Percentiles rank a stretch among this genome's conserved stretches.
Evolutionary conservation across 164 flowering plant genomes (phyloP).

Genomic region (Umbilicus rupestris): DNA sequence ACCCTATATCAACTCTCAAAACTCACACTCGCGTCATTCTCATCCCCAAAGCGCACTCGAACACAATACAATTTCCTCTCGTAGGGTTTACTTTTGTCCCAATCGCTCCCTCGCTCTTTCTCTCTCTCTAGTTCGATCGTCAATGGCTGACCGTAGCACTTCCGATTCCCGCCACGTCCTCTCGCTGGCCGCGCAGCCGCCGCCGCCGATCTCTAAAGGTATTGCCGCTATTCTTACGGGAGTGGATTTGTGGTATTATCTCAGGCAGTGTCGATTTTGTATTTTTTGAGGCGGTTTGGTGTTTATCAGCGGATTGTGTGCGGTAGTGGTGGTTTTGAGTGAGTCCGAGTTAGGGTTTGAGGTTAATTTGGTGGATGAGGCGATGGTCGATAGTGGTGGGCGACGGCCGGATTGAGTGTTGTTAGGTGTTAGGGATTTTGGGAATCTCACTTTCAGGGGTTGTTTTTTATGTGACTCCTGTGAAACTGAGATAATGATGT

Average conservation of each 20-base stretch:
- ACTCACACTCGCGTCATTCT: no score
- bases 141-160: constrained; percentile 9
- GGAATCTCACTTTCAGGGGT: neutral
- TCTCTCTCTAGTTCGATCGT: constrained; percentile 3
- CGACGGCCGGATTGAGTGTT: neutral
- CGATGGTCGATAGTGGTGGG: no score
- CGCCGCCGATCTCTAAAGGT: constrained; percentile 9
- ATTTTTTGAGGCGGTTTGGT: neutral
- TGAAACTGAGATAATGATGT: neutral
- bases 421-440: neutral
- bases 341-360: no score
- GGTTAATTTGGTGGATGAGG: no score
- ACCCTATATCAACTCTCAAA: neutral
- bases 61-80: neutral
- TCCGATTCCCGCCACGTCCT: constrained; percentile 7
- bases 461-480: neutral
- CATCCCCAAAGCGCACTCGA: neutral
- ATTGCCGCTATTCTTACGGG: neutral
- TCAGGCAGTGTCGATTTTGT: neutral
- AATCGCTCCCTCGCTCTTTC: neutral
- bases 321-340: no score
- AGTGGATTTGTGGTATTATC: neutral
- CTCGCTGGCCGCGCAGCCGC: neutral
- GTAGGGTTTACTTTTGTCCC: neutral
- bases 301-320: neutral